Evolutionary conservation across 495 filamentous ascomycete genomes (phyloP).

Genomic region (Podospora pseudocomata): DNA sequence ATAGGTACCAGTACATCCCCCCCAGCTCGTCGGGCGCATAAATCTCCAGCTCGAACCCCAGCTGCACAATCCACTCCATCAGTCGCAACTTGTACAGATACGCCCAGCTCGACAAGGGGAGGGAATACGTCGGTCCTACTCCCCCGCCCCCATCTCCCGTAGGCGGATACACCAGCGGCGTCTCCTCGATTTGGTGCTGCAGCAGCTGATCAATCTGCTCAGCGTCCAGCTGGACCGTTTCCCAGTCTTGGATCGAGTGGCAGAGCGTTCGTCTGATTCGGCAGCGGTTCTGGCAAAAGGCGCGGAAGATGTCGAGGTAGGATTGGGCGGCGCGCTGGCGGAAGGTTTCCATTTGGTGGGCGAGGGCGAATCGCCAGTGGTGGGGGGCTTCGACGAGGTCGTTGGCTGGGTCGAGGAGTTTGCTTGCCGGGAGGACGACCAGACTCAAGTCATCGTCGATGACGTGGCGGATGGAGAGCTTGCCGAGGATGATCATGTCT

Average conservation of each 20-base stretch:
- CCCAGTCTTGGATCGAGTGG: slow-evolving; percentile 79
- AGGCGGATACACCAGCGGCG: slow-evolving; percentile 44
- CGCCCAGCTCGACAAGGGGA: slow-evolving; percentile 79
- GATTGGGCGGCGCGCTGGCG: slow-evolving; percentile 67
- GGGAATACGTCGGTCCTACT: slow-evolving; percentile 44
- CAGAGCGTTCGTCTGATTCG: slow-evolving; percentile 78
- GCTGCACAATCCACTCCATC: slow-evolving; percentile 83
- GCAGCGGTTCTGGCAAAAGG: slow-evolving; percentile 84
- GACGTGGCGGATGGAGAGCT: slow-evolving; percentile 65
- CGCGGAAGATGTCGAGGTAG: slow-evolving; percentile 77
- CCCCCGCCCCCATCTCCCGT: not conserved
- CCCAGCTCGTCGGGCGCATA: slow-evolving; percentile 84
- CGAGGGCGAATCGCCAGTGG: slow-evolving; percentile 73
- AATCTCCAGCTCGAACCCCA: slow-evolving; percentile 92
- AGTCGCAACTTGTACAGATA: slow-evolving; percentile 83
- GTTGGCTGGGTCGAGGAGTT: slow-evolving; percentile 67
- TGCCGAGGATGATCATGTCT: slow-evolving; percentile 61
- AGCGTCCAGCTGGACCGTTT: slow-evolving; percentile 77
- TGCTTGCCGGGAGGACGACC: slow-evolving; percentile 66
- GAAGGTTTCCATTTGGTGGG: slow-evolving; percentile 75
- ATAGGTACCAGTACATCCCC: slow-evolving; percentile 85
- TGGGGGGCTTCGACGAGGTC: slow-evolving; percentile 72
- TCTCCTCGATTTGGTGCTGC: slow-evolving; percentile 58
- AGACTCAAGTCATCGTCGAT: slow-evolving; percentile 76
- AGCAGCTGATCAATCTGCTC: slow-evolving; percentile 75